Evolutionary conservation across 305 asterid genomes (phyloP).

Genomic region (Striga hermonthica): DNA sequence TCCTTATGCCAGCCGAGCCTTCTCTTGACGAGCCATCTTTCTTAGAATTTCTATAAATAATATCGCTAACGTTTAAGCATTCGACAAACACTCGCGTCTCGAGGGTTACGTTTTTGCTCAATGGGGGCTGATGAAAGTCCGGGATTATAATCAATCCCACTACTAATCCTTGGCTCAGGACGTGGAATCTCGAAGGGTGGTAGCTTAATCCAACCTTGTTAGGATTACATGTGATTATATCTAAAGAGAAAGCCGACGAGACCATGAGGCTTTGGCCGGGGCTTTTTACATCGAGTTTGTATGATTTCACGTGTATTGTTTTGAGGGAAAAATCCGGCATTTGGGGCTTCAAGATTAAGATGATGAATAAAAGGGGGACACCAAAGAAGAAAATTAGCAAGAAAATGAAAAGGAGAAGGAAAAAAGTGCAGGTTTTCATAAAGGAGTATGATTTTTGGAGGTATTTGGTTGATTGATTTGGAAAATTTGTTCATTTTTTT

Average conservation of each 20-base stretch:
- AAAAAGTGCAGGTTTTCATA: constrained; percentile 39
- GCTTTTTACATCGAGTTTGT: constrained; percentile 35
- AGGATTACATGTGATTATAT: constrained; percentile 48
- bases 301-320: constrained; percentile 43
- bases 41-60: constrained; percentile 32
- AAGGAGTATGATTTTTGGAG: constrained; percentile 36
- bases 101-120: constrained; percentile 46
- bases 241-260: constrained; percentile 44
- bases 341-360: constrained; percentile 49
- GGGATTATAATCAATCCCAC: constrained; percentile 59
- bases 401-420: constrained; percentile 39
- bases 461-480: constrained; percentile 32
- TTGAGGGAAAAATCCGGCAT: constrained; percentile 53
- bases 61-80: constrained; percentile 43
- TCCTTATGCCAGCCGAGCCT: constrained; percentile 32
- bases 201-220: constrained; percentile 55
- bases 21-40: constrained; percentile 30
- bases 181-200: constrained; percentile 41
- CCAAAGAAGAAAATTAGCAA: constrained; percentile 35
- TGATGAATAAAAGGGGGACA: constrained; percentile 31
- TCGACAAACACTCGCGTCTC: constrained; percentile 38
- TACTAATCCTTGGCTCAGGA: constrained; percentile 51
- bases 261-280: constrained; percentile 37
- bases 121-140: constrained; percentile 62
- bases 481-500: constrained; percentile 19